These are phyloP conservation scores for Paramyrothecium roridum DNA, from an alignment of 2,329 filamentous ascomycete species.

Conservation along the genomic window DNA sequence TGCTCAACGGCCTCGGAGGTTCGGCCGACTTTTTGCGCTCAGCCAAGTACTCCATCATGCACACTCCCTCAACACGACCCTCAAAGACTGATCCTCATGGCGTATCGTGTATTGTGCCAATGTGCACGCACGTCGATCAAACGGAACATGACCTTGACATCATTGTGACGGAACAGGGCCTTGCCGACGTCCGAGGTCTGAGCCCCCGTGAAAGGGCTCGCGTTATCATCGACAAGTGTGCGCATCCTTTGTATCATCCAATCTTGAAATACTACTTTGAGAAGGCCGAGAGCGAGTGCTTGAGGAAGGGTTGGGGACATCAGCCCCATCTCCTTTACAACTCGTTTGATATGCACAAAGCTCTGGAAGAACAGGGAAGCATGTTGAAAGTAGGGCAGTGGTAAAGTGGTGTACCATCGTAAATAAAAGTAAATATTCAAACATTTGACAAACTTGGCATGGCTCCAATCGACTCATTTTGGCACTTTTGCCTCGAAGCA, in stretches of 20 bases:
- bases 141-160: constrained; percentile 91
- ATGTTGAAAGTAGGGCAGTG: constrained; percentile 77
- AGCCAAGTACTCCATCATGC: constrained; percentile 88
- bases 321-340: constrained; percentile 87
- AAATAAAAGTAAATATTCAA: no score
- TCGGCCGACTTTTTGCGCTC: constrained; percentile 78
- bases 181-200: constrained; percentile 81
- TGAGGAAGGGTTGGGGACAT: constrained; percentile 84
- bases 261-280: constrained; percentile 82
- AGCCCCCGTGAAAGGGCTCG: constrained; percentile 76
- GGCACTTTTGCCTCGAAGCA: no score
- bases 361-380: constrained; percentile 75
- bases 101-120: constrained; percentile 85
- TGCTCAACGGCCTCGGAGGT: constrained; percentile 82
- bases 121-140: constrained; percentile 90
- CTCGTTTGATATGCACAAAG: constrained; percentile 85
- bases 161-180: constrained; percentile 72
- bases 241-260: constrained; percentile 79
- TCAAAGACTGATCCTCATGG: constrained; percentile 80
- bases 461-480: no score
- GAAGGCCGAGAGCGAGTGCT: constrained; percentile 80
- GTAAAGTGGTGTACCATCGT: constrained; percentile 31
- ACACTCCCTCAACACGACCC: constrained; percentile 79
- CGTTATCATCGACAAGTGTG: constrained; percentile 83
- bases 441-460: no score